A percentile compares a stretch with the other conserved stretches of the same genome.
Evolutionary conservation across 176 grass and related monocot species (phyloP).

Genomic region (Aegilops umbellulata): DNA sequence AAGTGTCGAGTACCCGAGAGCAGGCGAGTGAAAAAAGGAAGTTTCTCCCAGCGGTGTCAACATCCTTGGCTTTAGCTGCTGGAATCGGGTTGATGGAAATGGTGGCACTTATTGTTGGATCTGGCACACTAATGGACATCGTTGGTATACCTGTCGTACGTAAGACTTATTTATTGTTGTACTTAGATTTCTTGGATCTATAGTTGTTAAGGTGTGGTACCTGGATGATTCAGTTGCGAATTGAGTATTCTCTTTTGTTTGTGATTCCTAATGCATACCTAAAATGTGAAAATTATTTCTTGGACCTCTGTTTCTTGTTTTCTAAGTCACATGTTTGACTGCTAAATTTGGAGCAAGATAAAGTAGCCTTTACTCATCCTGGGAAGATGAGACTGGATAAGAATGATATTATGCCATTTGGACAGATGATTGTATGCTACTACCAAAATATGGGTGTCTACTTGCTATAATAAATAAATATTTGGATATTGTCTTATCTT

Average conservation of each 20-base stretch:
- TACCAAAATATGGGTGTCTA: not conserved
- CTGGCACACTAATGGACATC: conserved; percentile 60
- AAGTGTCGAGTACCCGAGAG: not conserved
- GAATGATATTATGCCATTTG: not conserved
- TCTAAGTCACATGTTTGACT: not conserved
- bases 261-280: not conserved
- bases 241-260: not conserved
- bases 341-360: not conserved
- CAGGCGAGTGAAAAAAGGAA: conserved; percentile 37
- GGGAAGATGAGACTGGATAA: not conserved
- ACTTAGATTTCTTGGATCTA: not conserved
- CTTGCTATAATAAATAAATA: not conserved
- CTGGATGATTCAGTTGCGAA: not conserved
- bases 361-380: not conserved
- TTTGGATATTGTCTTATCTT: not conserved
- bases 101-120: conserved; percentile 53
- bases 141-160: conserved; percentile 84
- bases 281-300: not conserved
- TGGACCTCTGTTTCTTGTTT: not conserved
- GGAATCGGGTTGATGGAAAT: conserved; percentile 70
- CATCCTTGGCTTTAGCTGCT: conserved; percentile 76
- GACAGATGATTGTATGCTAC: not conserved
- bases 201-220: not conserved
- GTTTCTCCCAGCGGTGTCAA: conserved; percentile 80
- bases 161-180: conserved; percentile 28